Evolutionary conservation across 2,329 filamentous ascomycete species (phyloP), one percentile per base, ranked within the genome.

Genomic region (Ascochyta viciae-villosae): DNA sequence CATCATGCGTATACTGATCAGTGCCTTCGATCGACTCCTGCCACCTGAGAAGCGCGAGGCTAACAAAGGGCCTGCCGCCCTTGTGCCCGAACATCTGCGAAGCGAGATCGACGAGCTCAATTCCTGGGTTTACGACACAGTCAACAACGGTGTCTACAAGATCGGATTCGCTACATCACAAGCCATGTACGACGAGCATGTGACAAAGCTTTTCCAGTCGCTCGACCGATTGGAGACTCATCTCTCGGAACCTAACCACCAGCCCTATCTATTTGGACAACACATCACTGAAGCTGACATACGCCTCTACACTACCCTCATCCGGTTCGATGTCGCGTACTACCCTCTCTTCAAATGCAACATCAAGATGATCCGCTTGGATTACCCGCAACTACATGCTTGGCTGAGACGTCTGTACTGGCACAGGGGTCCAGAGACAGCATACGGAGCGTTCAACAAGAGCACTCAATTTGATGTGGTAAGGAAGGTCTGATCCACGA

Each of bases 401-500:
- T 96, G 92, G 92, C 77, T 96, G 78, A 83, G 90, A 55, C 83
- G 87, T 65, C 79, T 96, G 61, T 97, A 96, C 80, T 97, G 93
- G 93, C 87, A 87, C 13, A 68, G 70, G 16, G 64, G 66, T 1
- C 59, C 65, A 13, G 63, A 68, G 50, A 72, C 66, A 0, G 50
- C 50, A 10, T 64, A 67, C 31, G 72, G 69, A 4, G 67, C 59
- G 1, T 75, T 74, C 50, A 69, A 63, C 47, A 58, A 55, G 15
- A 73, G 67, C 10, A 74, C 71, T 1, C 46, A 62, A 15, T 71
- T 75, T 15, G 67, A 70, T 15, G 50, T 52, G 8, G 67, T 71
- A 60, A 22, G 42, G 45, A n/a, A 0, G 26, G 5, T 16, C 3
- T 35, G 6, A 31, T 1, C 29, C 13, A 31, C 9, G n/a, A 9